Conservation (phyloP, 208 protist species). For the Porcisia hertigi region DNA sequence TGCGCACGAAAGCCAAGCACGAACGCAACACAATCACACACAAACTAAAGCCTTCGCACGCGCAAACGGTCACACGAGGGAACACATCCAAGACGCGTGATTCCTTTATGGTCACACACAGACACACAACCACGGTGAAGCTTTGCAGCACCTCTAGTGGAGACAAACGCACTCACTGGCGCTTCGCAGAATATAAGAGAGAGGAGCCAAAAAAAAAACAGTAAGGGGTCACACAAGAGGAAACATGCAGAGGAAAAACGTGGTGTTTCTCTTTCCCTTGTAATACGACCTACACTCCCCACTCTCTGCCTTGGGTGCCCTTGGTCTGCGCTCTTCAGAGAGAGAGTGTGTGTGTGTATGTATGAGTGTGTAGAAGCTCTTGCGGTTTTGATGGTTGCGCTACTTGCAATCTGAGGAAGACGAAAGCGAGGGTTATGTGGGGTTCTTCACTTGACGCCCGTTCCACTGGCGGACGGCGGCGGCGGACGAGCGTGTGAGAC, state of each 20-base stretch:
- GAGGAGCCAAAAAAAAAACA: background rate
- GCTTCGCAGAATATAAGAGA: background rate
- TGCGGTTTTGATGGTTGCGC: background rate
- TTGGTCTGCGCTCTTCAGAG: background rate
- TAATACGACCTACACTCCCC: background rate
- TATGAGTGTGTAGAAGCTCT: background rate
- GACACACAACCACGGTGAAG: no score
- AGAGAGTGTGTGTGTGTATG: background rate
- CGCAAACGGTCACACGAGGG: background rate
- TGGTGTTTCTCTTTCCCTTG: background rate
- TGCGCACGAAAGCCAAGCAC: background rate
- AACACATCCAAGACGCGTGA: no score
- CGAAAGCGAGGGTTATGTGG: background rate
- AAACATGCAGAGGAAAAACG: background rate
- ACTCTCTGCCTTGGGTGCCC: background rate
- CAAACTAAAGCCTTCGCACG: no score
- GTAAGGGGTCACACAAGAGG: background rate
- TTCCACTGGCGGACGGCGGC: background rate
- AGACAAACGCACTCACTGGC: background rate
- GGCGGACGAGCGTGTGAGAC: background rate
- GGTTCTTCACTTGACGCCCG: background rate
- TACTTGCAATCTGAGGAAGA: background rate
- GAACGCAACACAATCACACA: background rate
- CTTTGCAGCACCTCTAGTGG: background rate
- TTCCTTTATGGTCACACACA: no score